Evolutionary conservation across 2,329 filamentous ascomycete species (phyloP), one percentile per base, ranked within the genome.

Genomic region (Aspergillus tamarii): DNA sequence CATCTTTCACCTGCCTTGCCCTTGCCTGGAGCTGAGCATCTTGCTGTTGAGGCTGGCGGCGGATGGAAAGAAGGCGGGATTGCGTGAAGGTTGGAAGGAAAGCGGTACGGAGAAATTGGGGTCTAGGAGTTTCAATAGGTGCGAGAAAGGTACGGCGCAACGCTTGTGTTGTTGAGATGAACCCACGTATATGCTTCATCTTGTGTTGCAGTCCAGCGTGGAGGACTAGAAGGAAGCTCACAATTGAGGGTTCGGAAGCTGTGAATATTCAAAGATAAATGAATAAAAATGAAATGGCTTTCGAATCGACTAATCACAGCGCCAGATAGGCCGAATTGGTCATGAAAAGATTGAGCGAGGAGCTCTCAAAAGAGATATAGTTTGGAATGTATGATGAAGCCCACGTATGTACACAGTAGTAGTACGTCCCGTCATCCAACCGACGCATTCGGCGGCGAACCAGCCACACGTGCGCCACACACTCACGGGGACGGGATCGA

Each of bases 161-260:
- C 21, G 71, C 72, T 55, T 75, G 74, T 56, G 74, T 70, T 12
- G 72, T 72, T 8, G 74, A 76, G 46, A 74, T 60, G 64, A 77
- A 70, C 50, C 73, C 68, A 58, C 76, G 74, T 34, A 69, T 72
- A 62, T 76, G 74, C 60, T 72, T 75, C 76, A 78, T 77, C 21
- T 61, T 70, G 62, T 32, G n/a, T 26, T 7, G 57, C 28, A 14
- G 39, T 48, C n/a, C 14, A 34, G 36, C 4, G 26, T 19, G 19
- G 32, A 10, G 19, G 23, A 34, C 36, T 21, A 39, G 36, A 34
- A 45, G 21, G 19, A 26, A 28, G 21, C 12, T n/a, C 41, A 32
- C 26, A 52, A 34, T 52, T 19, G 28, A n/a, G 2, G 10, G 21
- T 32, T 12, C 10, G 21, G 26, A 16, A 30, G 48, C 16, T n/a